Evolutionary conservation across 73 alveolate genomes (phyloP).

Genomic region (Halteria grandinella): DNA sequence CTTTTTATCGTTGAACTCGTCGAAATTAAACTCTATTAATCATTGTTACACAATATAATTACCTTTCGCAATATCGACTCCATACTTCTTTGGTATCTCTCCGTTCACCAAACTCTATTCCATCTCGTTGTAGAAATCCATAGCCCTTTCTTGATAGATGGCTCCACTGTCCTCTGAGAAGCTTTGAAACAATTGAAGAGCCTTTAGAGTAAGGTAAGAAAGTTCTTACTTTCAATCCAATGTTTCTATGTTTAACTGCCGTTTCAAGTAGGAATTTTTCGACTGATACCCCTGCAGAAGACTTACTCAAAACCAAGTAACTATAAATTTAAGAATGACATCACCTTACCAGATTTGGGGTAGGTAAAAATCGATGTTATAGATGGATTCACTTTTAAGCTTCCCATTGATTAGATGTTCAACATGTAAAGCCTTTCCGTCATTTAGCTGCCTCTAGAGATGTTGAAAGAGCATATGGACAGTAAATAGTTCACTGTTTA

Average conservation of each 20-base stretch:
- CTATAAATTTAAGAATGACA: background rate
- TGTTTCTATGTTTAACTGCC: slow-evolving; percentile 43
- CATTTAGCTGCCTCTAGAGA: slow-evolving; percentile 16
- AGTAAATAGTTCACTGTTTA: slow-evolving; percentile 63
- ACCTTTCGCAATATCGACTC: background rate
- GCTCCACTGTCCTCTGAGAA: slow-evolving; percentile 47
- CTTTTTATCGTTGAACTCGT: slow-evolving; percentile 34
- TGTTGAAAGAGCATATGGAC: slow-evolving; percentile 64
- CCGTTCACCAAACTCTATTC: slow-evolving; percentile 59
- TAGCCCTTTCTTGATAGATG: slow-evolving; percentile 24
- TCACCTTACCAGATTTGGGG: slow-evolving; percentile 68
- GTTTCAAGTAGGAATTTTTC: slow-evolving; percentile 55
- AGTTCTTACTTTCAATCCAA: slow-evolving; percentile 53
- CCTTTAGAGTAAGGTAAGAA: background rate
- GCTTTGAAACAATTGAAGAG: slow-evolving; percentile 38
- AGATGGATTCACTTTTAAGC: no score
- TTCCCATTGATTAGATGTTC: no score
- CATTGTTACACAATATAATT: background rate
- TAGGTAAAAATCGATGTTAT: slow-evolving; percentile 69
- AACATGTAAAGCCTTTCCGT: no score
- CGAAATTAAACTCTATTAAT: background rate
- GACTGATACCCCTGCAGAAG: slow-evolving; percentile 10
- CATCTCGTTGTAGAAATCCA: slow-evolving; percentile 36
- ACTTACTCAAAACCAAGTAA: slow-evolving; percentile 18
- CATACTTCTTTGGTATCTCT: slow-evolving; percentile 56